Conservation (phyloP, 495 filamentous ascomycete species). For the Collariella sp. region DNA sequence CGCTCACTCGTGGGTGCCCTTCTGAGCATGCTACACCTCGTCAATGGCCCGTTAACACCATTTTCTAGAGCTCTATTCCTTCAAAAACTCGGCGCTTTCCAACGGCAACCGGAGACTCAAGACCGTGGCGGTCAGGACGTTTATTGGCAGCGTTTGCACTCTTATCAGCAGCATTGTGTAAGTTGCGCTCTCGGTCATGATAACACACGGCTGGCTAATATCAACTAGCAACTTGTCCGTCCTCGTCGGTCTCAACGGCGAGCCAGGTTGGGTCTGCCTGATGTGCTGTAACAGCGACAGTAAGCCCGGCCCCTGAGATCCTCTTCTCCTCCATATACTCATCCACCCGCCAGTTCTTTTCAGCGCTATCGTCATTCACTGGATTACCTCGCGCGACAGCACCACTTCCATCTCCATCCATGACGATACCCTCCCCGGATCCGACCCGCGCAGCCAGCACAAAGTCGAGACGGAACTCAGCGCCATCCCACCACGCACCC, state of each 20-base stretch:
- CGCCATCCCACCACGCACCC: neutral
- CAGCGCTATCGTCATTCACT: conserved; percentile 44
- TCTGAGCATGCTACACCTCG: too few species aligned
- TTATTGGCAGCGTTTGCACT: conserved; percentile 42
- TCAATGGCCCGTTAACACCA: neutral
- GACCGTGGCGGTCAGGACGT: conserved; percentile 38
- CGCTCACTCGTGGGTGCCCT: conserved; percentile 40
- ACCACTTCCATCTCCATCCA: neutral
- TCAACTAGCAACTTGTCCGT: conserved; percentile 42
- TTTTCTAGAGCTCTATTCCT: conserved; percentile 32
- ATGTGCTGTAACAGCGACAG: conserved; percentile 50
- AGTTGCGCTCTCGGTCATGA: too few species aligned
- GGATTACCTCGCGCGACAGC: conserved; percentile 45
- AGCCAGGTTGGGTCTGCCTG: conserved; percentile 49
- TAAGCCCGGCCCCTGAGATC: conserved; percentile 19
- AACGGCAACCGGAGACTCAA: conserved; percentile 30
- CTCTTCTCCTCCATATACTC: neutral
- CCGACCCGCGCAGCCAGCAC: neutral
- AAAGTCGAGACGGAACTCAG: neutral
- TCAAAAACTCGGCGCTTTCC: conserved; percentile 27
- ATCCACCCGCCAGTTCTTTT: conserved; percentile 37
- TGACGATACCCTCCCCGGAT: neutral
- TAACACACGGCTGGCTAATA: too few species aligned
- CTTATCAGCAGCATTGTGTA: conserved; percentile 42
- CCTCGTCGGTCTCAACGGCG: conserved; percentile 42